These are phyloP conservation scores for Fusarium foetens DNA, from an alignment of 2,329 filamentous ascomycete genomes.

Conservation along the genomic window DNA sequence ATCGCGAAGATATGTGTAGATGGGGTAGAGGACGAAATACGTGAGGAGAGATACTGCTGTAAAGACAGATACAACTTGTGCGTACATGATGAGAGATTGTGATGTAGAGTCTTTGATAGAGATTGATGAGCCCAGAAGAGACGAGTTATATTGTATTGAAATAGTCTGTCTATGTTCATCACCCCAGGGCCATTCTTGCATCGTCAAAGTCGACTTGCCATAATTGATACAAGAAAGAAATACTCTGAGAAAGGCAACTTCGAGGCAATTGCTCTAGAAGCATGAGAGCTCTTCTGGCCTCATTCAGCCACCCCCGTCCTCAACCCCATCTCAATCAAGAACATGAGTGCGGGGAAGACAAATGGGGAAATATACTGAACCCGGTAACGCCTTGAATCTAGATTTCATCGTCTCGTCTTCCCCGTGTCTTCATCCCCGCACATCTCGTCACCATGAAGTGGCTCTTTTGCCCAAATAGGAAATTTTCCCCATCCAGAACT, in stretches of 20 bases:
- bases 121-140: neutral
- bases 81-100: conserved; percentile 33
- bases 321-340: neutral
- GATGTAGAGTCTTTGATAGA: neutral
- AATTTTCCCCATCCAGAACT: conserved; percentile 7
- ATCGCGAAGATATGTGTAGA: conserved; percentile 49
- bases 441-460: neutral
- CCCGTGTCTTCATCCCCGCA: conserved; percentile 26
- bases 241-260: conserved; percentile 7
- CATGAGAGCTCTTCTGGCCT: neutral
- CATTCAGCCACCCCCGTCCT: neutral
- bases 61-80: conserved; percentile 16
- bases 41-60: conserved; percentile 12
- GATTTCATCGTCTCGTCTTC: conserved; percentile 4
- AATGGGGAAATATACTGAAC: conserved; percentile 2
- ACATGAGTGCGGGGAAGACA: neutral
- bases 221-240: neutral
- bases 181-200: neutral
- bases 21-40: conserved; percentile 33
- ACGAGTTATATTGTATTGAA: conserved; percentile 10
- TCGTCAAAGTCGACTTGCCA: neutral
- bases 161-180: neutral
- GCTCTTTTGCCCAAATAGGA: conserved; percentile 1
- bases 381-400: neutral
- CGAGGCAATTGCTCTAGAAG: neutral